Conservation (phyloP, 352 stramenopile genomes). For the Phytophthora pinifolia region DNA sequence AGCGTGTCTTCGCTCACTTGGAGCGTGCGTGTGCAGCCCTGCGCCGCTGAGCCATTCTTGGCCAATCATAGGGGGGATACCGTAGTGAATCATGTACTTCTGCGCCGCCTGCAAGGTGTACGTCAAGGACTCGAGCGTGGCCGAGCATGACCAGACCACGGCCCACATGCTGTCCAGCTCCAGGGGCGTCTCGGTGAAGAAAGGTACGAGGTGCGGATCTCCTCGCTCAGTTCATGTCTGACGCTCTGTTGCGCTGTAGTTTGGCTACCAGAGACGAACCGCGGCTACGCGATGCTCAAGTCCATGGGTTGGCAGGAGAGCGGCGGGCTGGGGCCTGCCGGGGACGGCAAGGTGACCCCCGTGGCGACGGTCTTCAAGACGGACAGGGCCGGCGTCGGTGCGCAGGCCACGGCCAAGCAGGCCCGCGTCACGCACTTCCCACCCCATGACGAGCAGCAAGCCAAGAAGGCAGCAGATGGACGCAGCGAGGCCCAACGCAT, state of each 20-base stretch:
- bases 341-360: conserved; percentile 43
- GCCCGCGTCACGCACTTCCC: conserved; percentile 45
- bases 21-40: conserved; percentile 36
- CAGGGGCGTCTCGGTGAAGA: conserved; percentile 44
- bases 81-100: conserved; percentile 49
- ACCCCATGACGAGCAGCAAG: conserved; percentile 38
- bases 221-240: background rate
- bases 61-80: conserved; percentile 18
- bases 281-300: conserved; percentile 58
- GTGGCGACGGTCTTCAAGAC: conserved; percentile 58
- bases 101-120: conserved; percentile 64
- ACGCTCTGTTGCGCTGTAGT: conserved; percentile 29
- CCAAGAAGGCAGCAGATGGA: conserved; percentile 28
- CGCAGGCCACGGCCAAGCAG: conserved; percentile 26
- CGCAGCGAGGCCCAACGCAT: conserved; percentile 39
- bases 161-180: conserved; percentile 50
- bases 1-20: conserved; percentile 35
- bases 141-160: conserved; percentile 57
- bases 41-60: conserved; percentile 24
- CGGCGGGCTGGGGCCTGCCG: conserved; percentile 35
- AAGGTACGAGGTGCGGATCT: conserved; percentile 38
- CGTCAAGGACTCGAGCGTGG: conserved; percentile 47
- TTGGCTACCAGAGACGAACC: conserved; percentile 71
- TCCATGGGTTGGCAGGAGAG: conserved; percentile 60
- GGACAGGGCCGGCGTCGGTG: conserved; percentile 42